Evolutionary conservation across 83 land plant species (phyloP).

Genomic region (Thuja plicata): DNA sequence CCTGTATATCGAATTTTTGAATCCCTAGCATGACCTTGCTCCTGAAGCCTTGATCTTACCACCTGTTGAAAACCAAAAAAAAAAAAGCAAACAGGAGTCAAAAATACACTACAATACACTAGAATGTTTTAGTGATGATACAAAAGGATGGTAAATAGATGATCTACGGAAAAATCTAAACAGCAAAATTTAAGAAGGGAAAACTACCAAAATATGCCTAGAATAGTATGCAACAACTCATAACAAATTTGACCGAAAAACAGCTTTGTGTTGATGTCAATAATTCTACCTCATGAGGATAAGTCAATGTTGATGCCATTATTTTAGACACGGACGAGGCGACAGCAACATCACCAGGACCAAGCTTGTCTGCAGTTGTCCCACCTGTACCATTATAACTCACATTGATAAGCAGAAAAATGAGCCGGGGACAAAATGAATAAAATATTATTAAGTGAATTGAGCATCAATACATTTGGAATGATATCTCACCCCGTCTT

Average conservation of each 20-base stretch:
- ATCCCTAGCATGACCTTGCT: slow-evolving; percentile 74
- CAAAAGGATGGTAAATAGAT: background rate
- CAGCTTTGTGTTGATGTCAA: background rate
- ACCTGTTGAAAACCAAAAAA: slow-evolving; percentile 41
- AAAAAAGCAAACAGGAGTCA: background rate
- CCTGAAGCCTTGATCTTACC: slow-evolving; percentile 90
- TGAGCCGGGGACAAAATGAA: background rate
- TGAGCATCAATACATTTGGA: background rate
- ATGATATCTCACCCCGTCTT: slow-evolving; percentile 38
- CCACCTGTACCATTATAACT: slow-evolving; percentile 39
- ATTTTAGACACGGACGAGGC: slow-evolving; percentile 89
- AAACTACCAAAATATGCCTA: background rate
- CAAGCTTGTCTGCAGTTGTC: slow-evolving; percentile 69
- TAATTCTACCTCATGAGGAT: slow-evolving; percentile 89
- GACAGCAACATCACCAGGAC: slow-evolving; percentile 69
- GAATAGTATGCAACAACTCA: background rate
- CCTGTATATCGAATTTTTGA: slow-evolving; percentile 56
- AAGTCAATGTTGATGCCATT: slow-evolving; percentile 86
- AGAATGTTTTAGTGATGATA: background rate
- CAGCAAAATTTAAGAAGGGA: background rate
- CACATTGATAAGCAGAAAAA: background rate
- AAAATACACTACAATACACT: background rate
- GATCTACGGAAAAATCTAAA: background rate
- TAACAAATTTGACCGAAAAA: background rate
- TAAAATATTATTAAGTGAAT: background rate